Evolutionary conservation across 164 flowering plant species (phyloP), one percentile per base, ranked within the genome.

Genomic region (Brasenia schreberi): DNA sequence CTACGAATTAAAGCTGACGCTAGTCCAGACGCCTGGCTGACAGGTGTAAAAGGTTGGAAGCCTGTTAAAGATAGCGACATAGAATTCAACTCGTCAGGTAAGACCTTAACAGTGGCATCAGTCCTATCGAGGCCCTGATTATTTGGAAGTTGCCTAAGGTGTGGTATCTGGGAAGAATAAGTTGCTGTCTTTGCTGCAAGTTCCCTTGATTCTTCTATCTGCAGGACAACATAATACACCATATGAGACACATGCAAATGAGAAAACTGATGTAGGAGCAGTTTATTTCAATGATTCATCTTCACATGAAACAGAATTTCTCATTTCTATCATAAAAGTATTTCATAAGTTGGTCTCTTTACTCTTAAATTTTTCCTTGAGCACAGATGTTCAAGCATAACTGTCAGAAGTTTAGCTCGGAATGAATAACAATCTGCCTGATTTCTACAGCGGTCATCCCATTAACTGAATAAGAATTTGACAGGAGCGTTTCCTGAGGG

Each of bases 161-260:
- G 90, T 63, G 65, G 59, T 53, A 70, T 43, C 9, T 77, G 88
- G 68, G 90, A 74, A 66, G 85, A 63, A 73, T 76, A 71, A 19
- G 77, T 49, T 64, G 79, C 43, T 58, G 91, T 39, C 56, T 77
- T 85, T 45, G 80, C 62, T 43, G 81, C 65, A 65, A 76, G 72
- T 65, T 76, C 82, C 71, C 84, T 86, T 62, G 89, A 73, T 56
- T 94, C 96, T 78, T 86, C 96, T 88, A 88, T 84, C 97, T 91
- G 72, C 64, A 65, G 33, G 63, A 45, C 65, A 63, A 9, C 17
- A 45, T 10, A 65, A 68, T 49, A 4, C 16, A 49, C 10, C 16
- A 4, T 49, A 9, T 49, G 56, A 49, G 16, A 49, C 16, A 49
- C 39, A 33, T 33, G 39, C 4, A 33, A 33, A 33, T 33, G 39